A percentile compares a stretch with the other conserved stretches of the same genome.
phyloP scores from a whole-genome alignment of 306 rosid species.

The Fagus crenata region DNA sequence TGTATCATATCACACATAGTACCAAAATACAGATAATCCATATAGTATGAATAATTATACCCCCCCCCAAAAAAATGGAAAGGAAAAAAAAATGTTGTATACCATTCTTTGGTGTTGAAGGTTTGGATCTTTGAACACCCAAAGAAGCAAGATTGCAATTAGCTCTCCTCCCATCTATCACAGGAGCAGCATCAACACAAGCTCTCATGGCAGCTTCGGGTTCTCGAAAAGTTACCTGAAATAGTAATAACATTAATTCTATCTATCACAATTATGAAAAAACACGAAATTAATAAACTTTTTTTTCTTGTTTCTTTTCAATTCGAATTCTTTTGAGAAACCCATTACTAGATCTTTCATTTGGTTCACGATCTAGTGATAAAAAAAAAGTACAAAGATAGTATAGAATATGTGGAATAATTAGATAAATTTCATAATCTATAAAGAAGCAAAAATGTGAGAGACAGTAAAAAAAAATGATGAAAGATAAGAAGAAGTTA shows the following conservation, averaged over 20 bases:
- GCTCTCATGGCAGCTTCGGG: slow-evolving; percentile 98
- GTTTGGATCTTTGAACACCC: slow-evolving; percentile 99
- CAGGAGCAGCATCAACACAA: slow-evolving; percentile 96
- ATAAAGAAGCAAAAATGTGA: background rate
- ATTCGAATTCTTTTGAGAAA: slow-evolving; percentile 5
- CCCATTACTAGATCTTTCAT: background rate
- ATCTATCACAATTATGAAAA: background rate
- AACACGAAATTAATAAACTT: background rate
- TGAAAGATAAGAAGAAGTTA: background rate
- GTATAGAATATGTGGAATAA: background rate
- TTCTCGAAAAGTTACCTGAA: slow-evolving; percentile 86
- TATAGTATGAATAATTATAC: slow-evolving; percentile 13
- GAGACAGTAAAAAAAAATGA: background rate
- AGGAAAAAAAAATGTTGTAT: background rate
- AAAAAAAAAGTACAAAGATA: background rate
- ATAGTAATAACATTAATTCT: slow-evolving; percentile 9
- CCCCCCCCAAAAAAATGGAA: background rate
- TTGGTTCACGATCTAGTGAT: slow-evolving; percentile 26
- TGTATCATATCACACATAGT: slow-evolving; percentile 26
- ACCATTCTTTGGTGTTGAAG: slow-evolving; percentile 97
- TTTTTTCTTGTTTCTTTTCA: background rate
- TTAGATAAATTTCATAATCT: background rate
- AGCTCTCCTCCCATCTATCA: slow-evolving; percentile 93
- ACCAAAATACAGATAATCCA: slow-evolving; percentile 3
- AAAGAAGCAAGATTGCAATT: slow-evolving; percentile 98